These are phyloP conservation scores for Cyclotella cryptica DNA, from an alignment of 108 stramenopile species.

Conservation along the genomic window DNA sequence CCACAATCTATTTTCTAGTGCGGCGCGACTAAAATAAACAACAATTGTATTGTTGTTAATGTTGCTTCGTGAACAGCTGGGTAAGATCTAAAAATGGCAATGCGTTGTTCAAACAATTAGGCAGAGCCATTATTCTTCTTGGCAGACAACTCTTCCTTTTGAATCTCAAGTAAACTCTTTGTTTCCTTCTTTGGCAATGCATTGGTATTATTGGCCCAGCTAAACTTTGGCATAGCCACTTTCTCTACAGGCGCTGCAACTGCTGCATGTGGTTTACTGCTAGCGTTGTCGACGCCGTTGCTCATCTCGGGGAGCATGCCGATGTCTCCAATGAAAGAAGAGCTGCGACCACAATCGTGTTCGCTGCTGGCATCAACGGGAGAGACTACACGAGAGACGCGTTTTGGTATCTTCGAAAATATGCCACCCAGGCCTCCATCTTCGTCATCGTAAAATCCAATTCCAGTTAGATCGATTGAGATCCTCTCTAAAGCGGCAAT, in stretches of 20 bases:
- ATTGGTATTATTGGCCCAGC: conserved; percentile 26
- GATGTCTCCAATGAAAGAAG: conserved; percentile 10
- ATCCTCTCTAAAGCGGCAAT: conserved; percentile 23
- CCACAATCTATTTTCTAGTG: too few species aligned
- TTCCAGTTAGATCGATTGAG: conserved; percentile 27
- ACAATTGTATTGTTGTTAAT: too few species aligned
- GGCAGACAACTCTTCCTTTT: conserved; percentile 35
- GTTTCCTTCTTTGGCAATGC: conserved; percentile 9
- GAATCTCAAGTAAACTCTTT: conserved; percentile 29
- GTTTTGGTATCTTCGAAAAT: conserved; percentile 27
- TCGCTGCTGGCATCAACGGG: conserved; percentile 6
- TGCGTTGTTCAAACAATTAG: not conserved
- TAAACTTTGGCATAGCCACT: conserved; percentile 20
- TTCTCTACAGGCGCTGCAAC: conserved; percentile 3
- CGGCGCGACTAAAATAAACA: too few species aligned
- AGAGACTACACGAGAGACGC: not conserved
- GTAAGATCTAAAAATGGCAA: too few species aligned
- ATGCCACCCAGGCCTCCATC: conserved; percentile 30
- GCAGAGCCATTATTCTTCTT: conserved; percentile 11
- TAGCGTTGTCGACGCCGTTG: not conserved
- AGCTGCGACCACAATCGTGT: conserved; percentile 1
- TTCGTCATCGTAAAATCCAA: conserved; percentile 23
- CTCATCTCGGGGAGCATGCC: not conserved
- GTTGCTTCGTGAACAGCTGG: too few species aligned
- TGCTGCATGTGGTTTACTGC: not conserved